These are phyloP conservation scores for Kwoniella dejecticola DNA, from an alignment of 768 basidiomycete genomes.

Conservation along the genomic window DNA sequence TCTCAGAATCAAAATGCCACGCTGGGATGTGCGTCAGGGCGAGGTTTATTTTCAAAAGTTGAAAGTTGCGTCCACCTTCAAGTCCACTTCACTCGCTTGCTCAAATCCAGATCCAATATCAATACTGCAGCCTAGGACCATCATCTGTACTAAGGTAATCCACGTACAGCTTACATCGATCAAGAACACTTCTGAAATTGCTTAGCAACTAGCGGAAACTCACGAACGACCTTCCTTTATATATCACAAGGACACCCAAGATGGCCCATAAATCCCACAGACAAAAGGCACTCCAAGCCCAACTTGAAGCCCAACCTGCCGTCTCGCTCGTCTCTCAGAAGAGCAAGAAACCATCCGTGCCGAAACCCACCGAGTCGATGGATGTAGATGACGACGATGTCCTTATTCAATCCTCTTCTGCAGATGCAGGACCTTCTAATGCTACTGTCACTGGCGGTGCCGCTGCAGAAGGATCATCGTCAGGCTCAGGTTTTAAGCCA, in stretches of 20 bases:
- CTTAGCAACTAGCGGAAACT: too few relatives aligned
- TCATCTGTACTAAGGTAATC: too few relatives aligned
- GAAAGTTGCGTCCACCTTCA: slow-evolving; percentile 3
- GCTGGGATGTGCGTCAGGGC: neutral
- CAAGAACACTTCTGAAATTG: too few relatives aligned
- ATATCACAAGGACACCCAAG: neutral
- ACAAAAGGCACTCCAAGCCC: slow-evolving; percentile 53
- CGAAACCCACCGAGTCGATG: slow-evolving; percentile 16
- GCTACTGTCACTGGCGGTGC: slow-evolving; percentile 10
- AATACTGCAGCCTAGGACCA: too few relatives aligned
- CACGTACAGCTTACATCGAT: too few relatives aligned
- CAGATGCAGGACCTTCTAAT: slow-evolving; percentile 55
- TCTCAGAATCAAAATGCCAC: neutral
- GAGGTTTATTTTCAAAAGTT: neutral
- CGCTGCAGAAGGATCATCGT: slow-evolving; percentile 55
- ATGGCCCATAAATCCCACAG: slow-evolving; percentile 56
- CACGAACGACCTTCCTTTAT: too few relatives aligned
- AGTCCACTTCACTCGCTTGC: neutral
- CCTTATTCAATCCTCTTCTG: slow-evolving; percentile 64
- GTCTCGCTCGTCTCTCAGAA: slow-evolving; percentile 44
- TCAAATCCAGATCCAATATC: neutral
- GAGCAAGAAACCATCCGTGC: slow-evolving; percentile 28
- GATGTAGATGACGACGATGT: slow-evolving; percentile 58
- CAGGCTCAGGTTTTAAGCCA: slow-evolving; percentile 71
- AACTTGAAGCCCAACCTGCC: slow-evolving; percentile 50